A percentile compares a stretch with the other conserved stretches of the same genome.
phyloP scores from a whole-genome alignment of 1,139 yeast genomes.

The Nadsonia starkeyi-henricii region DNA sequence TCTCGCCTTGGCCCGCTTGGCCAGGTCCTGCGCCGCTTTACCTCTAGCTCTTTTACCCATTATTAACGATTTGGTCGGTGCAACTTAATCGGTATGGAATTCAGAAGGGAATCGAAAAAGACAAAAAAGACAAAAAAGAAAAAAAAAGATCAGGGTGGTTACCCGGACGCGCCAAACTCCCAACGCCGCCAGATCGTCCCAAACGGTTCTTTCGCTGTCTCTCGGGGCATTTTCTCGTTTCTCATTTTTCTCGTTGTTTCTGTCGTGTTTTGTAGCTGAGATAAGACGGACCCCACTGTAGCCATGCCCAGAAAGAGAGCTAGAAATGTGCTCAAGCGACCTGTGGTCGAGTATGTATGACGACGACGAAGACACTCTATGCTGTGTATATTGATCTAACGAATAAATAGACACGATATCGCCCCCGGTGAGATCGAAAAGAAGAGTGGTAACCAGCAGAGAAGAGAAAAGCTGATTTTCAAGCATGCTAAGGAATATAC shows the following conservation, averaged over 20 bases:
- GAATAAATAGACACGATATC: neutral
- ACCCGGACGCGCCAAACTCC: neutral
- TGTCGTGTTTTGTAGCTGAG: neutral
- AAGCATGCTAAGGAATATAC: slow-evolving; percentile 7
- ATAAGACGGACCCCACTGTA: too few relatives aligned
- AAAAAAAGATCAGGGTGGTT: neutral
- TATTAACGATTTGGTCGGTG: too few relatives aligned
- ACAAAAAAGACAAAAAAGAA: slow-evolving; percentile 4
- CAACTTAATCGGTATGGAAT: too few relatives aligned
- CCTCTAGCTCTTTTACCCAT: slow-evolving; percentile 22
- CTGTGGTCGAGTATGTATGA: slow-evolving; percentile 6
- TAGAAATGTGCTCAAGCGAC: slow-evolving; percentile 17
- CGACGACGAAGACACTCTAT: too few relatives aligned
- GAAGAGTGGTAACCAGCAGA: slow-evolving; percentile 5
- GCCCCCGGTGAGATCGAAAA: slow-evolving; percentile 1
- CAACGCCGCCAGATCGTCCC: neutral
- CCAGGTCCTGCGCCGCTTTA: slow-evolving; percentile 13
- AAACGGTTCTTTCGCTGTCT: neutral
- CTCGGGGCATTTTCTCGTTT: too few relatives aligned
- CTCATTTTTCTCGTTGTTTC: neutral
- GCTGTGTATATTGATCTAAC: too few relatives aligned
- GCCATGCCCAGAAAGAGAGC: slow-evolving; percentile 19
- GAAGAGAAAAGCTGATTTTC: slow-evolving; percentile 8
- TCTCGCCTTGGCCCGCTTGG: slow-evolving; percentile 14
- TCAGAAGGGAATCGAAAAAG: neutral